Conservation (phyloP, 805 yeast species). For the Monosporozyma siamensis region DNA sequence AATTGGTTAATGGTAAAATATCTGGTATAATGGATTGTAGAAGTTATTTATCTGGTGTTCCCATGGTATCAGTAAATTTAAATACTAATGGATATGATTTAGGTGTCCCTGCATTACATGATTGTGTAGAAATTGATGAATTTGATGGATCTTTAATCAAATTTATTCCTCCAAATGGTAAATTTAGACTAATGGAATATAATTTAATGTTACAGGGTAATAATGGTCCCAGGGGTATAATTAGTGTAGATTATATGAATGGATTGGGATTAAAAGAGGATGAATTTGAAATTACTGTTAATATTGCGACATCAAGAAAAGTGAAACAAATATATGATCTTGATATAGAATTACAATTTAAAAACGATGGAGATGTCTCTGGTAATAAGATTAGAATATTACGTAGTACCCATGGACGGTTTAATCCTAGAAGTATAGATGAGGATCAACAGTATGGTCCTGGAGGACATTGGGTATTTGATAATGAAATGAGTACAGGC, state of each 20-base stretch:
- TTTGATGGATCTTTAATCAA: too few species aligned
- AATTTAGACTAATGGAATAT: slow-evolving; percentile 52
- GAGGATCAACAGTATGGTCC: too few species aligned
- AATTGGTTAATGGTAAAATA: slow-evolving; percentile 32
- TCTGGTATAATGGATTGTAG: slow-evolving; percentile 56
- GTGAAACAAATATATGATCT: slow-evolving; percentile 43
- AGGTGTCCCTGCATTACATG: slow-evolving; percentile 61
- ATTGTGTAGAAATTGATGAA: slow-evolving; percentile 45
- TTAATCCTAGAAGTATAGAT: too few species aligned
- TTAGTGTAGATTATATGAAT: slow-evolving; percentile 25
- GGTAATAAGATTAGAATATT: slow-evolving; percentile 41
- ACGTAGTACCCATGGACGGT: slow-evolving; percentile 71
- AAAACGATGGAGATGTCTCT: slow-evolving; percentile 6
- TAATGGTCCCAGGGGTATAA: slow-evolving; percentile 15
- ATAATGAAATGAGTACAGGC: slow-evolving; percentile 50
- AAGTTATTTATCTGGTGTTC: slow-evolving; percentile 67
- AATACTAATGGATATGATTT: slow-evolving; percentile 38
- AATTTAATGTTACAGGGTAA: slow-evolving; percentile 40
- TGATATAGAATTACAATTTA: slow-evolving; percentile 31
- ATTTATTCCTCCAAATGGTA: slow-evolving; percentile 88
- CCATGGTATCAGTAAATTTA: slow-evolving; percentile 54
- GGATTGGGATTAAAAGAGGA: slow-evolving; percentile 31
- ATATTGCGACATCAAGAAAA: slow-evolving; percentile 31
- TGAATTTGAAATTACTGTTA: slow-evolving; percentile 32
- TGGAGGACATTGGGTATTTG: slow-evolving; percentile 48